Base-by-base conservation (phyloP, 106 monocot species). In the Ottelia alismoides region DNA sequence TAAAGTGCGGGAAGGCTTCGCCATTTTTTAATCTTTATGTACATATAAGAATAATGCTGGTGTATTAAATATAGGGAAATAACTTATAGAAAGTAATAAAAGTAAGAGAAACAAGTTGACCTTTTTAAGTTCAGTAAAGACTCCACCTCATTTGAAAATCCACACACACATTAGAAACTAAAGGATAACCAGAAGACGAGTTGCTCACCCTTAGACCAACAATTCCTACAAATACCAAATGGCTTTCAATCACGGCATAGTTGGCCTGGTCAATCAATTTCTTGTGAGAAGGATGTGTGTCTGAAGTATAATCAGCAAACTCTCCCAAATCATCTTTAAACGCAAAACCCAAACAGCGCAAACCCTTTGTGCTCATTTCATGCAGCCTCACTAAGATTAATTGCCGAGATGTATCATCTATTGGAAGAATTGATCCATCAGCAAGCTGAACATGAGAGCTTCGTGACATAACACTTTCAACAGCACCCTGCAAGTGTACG, bases 281-380 rank as follows among this genome's bases (percentile, higher is more conserved):
- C 47, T 57, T 70, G 52, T 85, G 79, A 46, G 85, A 55, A 47
- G 76, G 70, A 62, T 85, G 85, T 51, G 35, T 53, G 1, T 76
- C 73, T 2, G 63, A 30, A 64, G 64, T 55, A 40, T 85, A 80
- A 55, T 80, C 79, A 16, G 70, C 73, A 53, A 85, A 76, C 63
- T 76, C 80, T 25, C 69, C 76, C 55, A 80, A 56, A 22, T 79
- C 73, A 63, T 85, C 76, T 67, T 76, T 85, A 55, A 70, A 85
- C 31, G 85, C 76, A 64, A 85, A 80, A 20, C 73, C 79, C 55
- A 85, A 68, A 54, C 85, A 85, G 2, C 85, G 65, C 60, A 85
- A 62, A 1, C 79, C 79, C 52, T 76, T 79, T 31, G 85, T 80
- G 53, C 79, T 76, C 85, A 85, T 85, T 47, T 85, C 79, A 16